Conservation (phyloP, 2,329 filamentous ascomycete species). For the Diaporthe humulicola region DNA sequence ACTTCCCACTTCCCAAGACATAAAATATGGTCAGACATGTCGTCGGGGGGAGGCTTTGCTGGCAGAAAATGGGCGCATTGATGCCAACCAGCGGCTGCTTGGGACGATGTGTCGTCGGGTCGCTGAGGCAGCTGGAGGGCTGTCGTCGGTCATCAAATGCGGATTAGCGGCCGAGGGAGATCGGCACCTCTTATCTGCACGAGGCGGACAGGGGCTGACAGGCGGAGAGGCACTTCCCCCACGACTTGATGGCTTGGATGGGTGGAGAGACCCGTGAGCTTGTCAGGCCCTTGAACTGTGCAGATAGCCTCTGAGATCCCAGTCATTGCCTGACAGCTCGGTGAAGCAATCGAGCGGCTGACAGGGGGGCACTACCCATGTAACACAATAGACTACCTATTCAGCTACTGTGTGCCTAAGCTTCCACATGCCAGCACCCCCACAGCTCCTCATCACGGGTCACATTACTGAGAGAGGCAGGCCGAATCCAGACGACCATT, state of each 20-base stretch:
- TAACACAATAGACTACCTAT: not conserved
- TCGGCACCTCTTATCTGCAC: not conserved
- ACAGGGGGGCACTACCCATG: not conserved
- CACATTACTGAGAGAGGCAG: not conserved
- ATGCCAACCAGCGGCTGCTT: slow-evolving; percentile 2
- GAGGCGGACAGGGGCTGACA: not conserved
- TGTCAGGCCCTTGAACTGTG: not conserved
- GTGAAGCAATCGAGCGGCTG: slow-evolving; percentile 28
- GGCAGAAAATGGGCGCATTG: slow-evolving; percentile 1
- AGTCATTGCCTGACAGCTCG: slow-evolving; percentile 7
- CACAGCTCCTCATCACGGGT: slow-evolving; percentile 10
- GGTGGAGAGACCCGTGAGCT: not conserved
- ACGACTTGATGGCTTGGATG: not conserved
- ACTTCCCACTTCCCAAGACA: not conserved
- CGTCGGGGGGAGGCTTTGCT: not conserved
- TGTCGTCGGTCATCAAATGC: slow-evolving; percentile 21
- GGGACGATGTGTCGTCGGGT: slow-evolving; percentile 26
- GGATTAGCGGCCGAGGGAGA: slow-evolving; percentile 20
- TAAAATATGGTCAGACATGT: not conserved
- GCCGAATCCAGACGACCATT: not conserved
- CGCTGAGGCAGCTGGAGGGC: slow-evolving; percentile 15
- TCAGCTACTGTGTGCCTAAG: too few relatives aligned
- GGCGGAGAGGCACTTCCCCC: not conserved
- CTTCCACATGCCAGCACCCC: not conserved
- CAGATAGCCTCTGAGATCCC: not conserved